Base-by-base conservation (phyloP, 1,139 yeast genomes). In the Candida sojae region DNA sequence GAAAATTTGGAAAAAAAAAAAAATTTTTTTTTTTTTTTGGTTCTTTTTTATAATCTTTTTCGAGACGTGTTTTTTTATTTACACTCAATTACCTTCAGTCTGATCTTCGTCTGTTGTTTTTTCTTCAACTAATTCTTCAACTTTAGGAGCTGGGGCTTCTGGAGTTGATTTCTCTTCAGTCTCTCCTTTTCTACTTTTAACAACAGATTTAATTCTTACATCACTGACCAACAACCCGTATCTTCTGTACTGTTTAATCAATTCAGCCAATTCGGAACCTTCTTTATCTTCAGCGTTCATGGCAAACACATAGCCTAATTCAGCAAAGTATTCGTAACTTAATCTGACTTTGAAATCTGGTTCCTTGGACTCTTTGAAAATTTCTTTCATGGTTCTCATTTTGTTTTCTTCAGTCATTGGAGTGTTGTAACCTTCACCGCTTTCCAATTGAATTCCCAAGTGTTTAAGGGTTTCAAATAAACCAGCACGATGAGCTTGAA, bases 341-440 rank as follows among this genome's bases (percentile, higher is more conserved):
- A 83, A 66, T 42, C 71, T 66, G 51, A 83, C 77, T 62, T 76
- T 77, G 40, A 56, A 49, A 38, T 62, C 57, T 8, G 59, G 57
- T 42, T 62, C 57, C 46, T 59, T 52, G 29, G 61, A 55, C 23
- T 51, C 39, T 39, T 50, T 51, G 11, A 52, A 48, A 38, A 54
- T 52, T 31, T 58, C 53, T 35, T 52, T 49, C 45, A 68, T 58
- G 37, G 71, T 73, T 46, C 64, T 57, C 45, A 66, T 50, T 41
- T 64, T 57, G 40, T 61, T 53, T 51, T 67, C 62, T 39, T 58
- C 42, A 40, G 60, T 64, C 47, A 84, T 58, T 10, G 87, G 86
- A 25, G 91, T 83, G 57, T 80, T 79, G 68, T 74, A 93, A 33
- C 98, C 98, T 73, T 93, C 98, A 47, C 95, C 96, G 10, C 71